Evolutionary conservation across 768 basidiomycete genomes (phyloP), one percentile per base, ranked within the genome.

Genomic region (Podaxis sp.): DNA sequence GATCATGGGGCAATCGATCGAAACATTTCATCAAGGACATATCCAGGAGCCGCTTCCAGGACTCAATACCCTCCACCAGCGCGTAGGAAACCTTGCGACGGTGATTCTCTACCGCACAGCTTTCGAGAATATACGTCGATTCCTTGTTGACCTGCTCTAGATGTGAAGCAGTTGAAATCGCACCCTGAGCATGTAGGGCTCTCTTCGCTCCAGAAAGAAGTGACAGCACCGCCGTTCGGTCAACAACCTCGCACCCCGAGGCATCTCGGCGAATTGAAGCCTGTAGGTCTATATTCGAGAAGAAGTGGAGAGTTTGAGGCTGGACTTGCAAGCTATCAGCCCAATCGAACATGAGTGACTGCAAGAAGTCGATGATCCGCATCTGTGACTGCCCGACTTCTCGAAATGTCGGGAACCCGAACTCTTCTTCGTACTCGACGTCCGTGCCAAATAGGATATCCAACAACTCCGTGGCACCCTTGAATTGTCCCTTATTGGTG

Each of bases 271-370:
- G 85, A 11, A 90, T 71, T 69, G 93, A 95, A 0, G 87, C 78
- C 27, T 85, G 82, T 24, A 95, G 77, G 66, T 91, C 85, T 46
- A 95, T 74, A 38, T 83, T 79, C 2, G 75, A 79, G 38, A 93
- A 80, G 70, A 90, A 87, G 61, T 88, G 81, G 59, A 93, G 71
- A 22, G 88, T 79, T 54, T 85, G 70, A 4, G 85, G 79, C 15
- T 83, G 74, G 1, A 88, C 84, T 12, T 78, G 72, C 47, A 93
- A 75, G 61, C 83, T 84, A 70, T 98, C 96, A 4, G 82, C 83
- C 95, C 95, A 98, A 58, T 91, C 88, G 66, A 98, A 90, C 71
- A 88, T 86, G 67, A 98, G 76, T 0, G 93, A 92, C 69, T 93
- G 89, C 51, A 98, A 79, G 57, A 94, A 85, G 72, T 96, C 94